A percentile compares a stretch with the other conserved stretches of the same genome.
phyloP scores from a whole-genome alignment of 2,329 filamentous ascomycete genomes.

The Fusarium sp. region DNA sequence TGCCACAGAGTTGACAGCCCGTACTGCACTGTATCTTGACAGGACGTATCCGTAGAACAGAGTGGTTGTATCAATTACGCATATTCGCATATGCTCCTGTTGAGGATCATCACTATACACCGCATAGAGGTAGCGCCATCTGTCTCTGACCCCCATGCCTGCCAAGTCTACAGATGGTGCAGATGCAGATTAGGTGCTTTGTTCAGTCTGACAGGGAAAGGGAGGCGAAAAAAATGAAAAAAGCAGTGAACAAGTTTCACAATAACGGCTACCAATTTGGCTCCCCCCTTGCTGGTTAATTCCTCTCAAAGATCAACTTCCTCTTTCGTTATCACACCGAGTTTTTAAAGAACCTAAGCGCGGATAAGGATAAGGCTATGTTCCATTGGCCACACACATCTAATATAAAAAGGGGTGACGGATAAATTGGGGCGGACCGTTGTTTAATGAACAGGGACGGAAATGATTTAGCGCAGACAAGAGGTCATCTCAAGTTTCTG shows the following conservation, averaged over 20 bases:
- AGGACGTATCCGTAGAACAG: neutral
- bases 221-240: neutral
- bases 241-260: constrained; percentile 22
- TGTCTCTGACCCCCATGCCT: constrained; percentile 6
- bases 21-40: neutral
- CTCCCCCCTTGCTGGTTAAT: constrained; percentile 5
- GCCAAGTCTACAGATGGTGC: constrained; percentile 14
- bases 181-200: constrained; percentile 27
- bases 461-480: constrained; percentile 15
- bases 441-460: constrained; percentile 30
- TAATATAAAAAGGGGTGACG: constrained; percentile 20
- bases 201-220: constrained; percentile 6
- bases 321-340: constrained; percentile 20
- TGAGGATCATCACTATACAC: neutral
- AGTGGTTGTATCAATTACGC: constrained; percentile 13
- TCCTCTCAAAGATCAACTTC: neutral
- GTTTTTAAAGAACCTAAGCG: constrained; percentile 15
- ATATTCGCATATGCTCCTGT: constrained; percentile 12
- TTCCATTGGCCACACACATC: constrained; percentile 1
- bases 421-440: constrained; percentile 28
- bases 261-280: constrained; percentile 28
- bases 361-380: constrained; percentile 1
- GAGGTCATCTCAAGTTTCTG: neutral
- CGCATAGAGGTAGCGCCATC: constrained; percentile 12
- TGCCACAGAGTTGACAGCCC: constrained; percentile 4